Conservation (phyloP, 345 rosid genomes). For the Citrus australasica region DNA sequence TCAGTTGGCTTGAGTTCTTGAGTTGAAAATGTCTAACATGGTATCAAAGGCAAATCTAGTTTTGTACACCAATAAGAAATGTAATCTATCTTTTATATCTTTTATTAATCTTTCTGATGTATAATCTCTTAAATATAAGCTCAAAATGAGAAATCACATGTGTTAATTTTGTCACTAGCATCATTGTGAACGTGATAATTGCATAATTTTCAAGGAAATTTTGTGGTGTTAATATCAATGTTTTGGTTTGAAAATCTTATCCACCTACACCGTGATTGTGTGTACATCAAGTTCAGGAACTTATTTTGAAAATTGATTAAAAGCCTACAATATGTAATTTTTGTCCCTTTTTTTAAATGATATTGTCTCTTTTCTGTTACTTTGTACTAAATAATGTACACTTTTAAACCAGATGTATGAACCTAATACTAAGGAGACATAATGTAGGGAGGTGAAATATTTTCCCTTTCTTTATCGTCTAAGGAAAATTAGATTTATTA, state of each 20-base stretch:
- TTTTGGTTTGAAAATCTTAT: background rate
- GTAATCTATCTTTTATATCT: background rate
- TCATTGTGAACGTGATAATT: background rate
- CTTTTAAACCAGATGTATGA: background rate
- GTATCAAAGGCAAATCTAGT: background rate
- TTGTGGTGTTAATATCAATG: background rate
- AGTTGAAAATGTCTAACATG: background rate
- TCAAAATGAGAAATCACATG: background rate
- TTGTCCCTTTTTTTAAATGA: background rate
- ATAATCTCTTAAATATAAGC: background rate
- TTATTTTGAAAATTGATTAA: background rate
- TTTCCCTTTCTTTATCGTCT: background rate
- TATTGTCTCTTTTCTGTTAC: background rate
- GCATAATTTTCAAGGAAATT: background rate
- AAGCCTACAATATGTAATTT: background rate
- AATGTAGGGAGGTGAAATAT: background rate
- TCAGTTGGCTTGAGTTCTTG: background rate
- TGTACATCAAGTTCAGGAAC: background rate
- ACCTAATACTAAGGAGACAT: background rate
- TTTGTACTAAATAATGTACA: background rate
- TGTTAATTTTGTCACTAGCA: background rate
- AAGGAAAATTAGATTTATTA: background rate
- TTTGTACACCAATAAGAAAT: background rate
- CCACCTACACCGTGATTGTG: background rate
- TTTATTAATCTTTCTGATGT: background rate